Evolutionary conservation across 306 rosid species (phyloP).

Genomic region (Pyrus bretschneideri): DNA sequence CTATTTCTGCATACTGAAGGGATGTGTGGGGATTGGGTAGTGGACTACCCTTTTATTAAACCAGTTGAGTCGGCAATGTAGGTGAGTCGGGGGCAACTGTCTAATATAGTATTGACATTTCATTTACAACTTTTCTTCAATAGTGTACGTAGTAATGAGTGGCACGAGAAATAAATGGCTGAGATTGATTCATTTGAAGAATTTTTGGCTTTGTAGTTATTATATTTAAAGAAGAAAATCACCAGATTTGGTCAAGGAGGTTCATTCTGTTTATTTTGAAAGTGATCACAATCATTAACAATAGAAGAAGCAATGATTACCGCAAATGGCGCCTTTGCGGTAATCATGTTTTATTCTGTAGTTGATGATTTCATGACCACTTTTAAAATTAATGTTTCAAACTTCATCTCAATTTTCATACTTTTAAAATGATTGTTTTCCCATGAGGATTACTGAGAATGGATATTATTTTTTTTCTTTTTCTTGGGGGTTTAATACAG

Average conservation of each 20-base stretch:
- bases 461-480: background rate
- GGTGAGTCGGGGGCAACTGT: background rate
- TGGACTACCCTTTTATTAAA: background rate
- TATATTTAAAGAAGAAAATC: background rate
- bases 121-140: background rate
- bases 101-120: background rate
- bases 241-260: background rate
- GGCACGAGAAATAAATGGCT: background rate
- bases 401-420: background rate
- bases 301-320: too few species aligned
- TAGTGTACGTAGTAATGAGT: too few species aligned
- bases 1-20: background rate
- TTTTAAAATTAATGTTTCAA: background rate
- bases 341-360: background rate
- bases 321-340: too few species aligned
- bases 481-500: background rate
- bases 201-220: background rate
- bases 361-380: background rate
- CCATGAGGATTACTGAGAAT: background rate
- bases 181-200: background rate
- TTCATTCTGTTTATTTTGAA: background rate
- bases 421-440: background rate
- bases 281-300: too few species aligned
- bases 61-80: slow-evolving; percentile 2
- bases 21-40: background rate